Conservation (phyloP, 345 rosid species). For the Gynandropsis gynandra region DNA sequence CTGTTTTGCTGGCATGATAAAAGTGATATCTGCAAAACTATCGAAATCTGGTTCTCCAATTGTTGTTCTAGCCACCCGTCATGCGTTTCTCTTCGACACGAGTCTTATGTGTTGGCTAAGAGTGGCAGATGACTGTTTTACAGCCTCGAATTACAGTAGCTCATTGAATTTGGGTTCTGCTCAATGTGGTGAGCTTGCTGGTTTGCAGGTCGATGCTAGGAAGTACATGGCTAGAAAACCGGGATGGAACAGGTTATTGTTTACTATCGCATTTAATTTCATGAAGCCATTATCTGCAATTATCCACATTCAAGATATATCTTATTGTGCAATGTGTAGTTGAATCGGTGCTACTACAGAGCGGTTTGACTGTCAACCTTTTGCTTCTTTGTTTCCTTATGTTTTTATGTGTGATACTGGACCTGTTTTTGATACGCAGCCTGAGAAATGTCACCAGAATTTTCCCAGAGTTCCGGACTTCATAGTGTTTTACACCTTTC, state of each 20-base stretch:
- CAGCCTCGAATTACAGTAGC: conserved; percentile 90
- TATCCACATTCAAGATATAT: no score
- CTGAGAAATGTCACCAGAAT: no score
- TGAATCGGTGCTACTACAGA: no score
- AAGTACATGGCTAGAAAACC: conserved; percentile 96
- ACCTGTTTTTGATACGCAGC: no score
- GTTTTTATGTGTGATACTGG: no score
- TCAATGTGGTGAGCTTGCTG: conserved; percentile 90
- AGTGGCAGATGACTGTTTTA: conserved; percentile 97
- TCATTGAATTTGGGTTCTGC: conserved; percentile 85
- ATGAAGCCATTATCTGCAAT: neutral
- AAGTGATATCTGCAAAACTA: conserved; percentile 85
- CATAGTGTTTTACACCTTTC: neutral
- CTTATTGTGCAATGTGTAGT: no score
- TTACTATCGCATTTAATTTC: conserved; percentile 13
- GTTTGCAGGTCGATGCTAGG: conserved; percentile 88
- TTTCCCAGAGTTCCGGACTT: no score
- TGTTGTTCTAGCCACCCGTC: conserved; percentile 87
- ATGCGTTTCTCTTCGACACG: conserved; percentile 85
- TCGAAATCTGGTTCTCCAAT: conserved; percentile 95
- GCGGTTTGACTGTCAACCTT: no score
- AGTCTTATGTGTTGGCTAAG: conserved; percentile 95
- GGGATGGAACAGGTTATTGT: conserved; percentile 86
- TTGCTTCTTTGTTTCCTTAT: no score
- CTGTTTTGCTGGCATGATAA: conserved; percentile 57